These are phyloP conservation scores for Hypocreales sp. DNA, from an alignment of 2,329 filamentous ascomycete species.

Conservation along the genomic window DNA sequence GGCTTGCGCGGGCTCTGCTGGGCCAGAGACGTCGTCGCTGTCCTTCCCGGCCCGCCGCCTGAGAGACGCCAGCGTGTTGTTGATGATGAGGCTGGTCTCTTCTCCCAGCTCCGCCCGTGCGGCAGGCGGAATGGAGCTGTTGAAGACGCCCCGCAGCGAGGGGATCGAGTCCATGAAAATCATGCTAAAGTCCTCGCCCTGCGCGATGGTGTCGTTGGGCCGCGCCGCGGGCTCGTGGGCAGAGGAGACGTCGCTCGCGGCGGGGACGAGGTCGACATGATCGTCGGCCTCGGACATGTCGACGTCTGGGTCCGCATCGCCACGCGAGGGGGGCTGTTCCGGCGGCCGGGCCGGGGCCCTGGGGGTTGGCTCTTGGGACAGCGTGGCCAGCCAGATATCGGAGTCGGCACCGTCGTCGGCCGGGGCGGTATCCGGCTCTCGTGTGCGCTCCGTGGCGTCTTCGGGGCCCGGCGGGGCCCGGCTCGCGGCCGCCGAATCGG, in stretches of 20 bases:
- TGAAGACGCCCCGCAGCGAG: constrained; percentile 28
- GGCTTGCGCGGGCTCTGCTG: constrained; percentile 2
- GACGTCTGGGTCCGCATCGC: constrained; percentile 2
- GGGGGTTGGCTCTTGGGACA: constrained; percentile 23
- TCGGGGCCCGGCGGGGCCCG: constrained; percentile 7
- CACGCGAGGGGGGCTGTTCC: constrained; percentile 3
- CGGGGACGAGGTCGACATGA: constrained; percentile 13
- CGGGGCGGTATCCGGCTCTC: constrained; percentile 5
- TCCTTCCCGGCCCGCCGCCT: constrained; percentile 15
- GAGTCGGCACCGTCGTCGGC: constrained; percentile 14
- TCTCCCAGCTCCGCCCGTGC: constrained; percentile 33
- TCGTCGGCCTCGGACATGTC: constrained; percentile 8
- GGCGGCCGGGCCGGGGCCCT: constrained; percentile 8
- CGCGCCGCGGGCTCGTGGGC: constrained; percentile 9
- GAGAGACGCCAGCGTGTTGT: constrained; percentile 35
- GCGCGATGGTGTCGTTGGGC: constrained; percentile 25
- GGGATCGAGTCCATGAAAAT: constrained; percentile 40
- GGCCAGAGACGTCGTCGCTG: constrained; percentile 3
- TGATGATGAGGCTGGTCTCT: constrained; percentile 40
- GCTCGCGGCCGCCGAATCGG: constrained; percentile 7
- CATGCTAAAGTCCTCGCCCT: constrained; percentile 44
- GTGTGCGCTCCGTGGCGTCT: constrained; percentile 14
- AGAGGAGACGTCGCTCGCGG: constrained; percentile 18
- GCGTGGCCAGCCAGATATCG: constrained; percentile 29
- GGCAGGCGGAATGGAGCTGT: constrained; percentile 15